Evolutionary conservation across 345 rosid genomes (phyloP).

Genomic region (Camelina laxa): DNA sequence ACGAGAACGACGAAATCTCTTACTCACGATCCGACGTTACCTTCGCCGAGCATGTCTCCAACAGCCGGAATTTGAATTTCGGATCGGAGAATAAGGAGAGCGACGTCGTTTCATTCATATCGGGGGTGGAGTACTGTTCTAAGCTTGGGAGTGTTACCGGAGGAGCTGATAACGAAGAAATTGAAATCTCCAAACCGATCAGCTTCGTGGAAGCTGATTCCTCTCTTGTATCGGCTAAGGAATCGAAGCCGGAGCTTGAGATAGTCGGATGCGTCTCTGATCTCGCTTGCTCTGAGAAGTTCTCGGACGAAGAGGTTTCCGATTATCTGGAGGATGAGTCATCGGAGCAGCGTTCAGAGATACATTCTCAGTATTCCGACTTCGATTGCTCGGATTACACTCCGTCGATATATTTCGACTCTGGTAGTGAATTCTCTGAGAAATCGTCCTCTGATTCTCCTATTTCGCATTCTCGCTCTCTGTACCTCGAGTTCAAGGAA

Average conservation of each 20-base stretch:
- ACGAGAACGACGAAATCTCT: slow-evolving; percentile 42
- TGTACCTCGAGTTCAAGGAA: slow-evolving; percentile 59
- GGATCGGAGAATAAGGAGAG: slow-evolving; percentile 46
- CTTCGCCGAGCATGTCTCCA: slow-evolving; percentile 49
- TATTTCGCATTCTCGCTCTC: slow-evolving; percentile 65
- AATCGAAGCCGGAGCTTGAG: slow-evolving; percentile 51
- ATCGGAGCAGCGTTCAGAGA: slow-evolving; percentile 62
- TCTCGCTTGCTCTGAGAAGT: slow-evolving; percentile 74
- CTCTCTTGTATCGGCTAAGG: slow-evolving; percentile 45
- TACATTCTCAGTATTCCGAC: slow-evolving; percentile 58
- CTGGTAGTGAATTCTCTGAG: slow-evolving; percentile 81
- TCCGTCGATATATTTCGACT: slow-evolving; percentile 60
- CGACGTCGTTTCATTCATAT: slow-evolving; percentile 53
- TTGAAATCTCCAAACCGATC: slow-evolving; percentile 47
- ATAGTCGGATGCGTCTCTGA: slow-evolving; percentile 51
- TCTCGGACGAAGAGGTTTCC: slow-evolving; percentile 57
- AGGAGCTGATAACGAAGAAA: slow-evolving; percentile 43
- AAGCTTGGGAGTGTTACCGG: slow-evolving; percentile 30
- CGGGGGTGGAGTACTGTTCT: slow-evolving; percentile 55
- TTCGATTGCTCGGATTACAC: slow-evolving; percentile 65
- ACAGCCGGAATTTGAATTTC: slow-evolving; percentile 36
- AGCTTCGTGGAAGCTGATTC: slow-evolving; percentile 47
- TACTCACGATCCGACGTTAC: slow-evolving; percentile 53
- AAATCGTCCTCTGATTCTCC: slow-evolving; percentile 57
- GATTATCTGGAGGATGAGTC: slow-evolving; percentile 52